Evolutionary conservation across 345 rosid genomes (phyloP), one percentile per base, ranked within the genome.

Genomic region (Camelina laxa): DNA sequence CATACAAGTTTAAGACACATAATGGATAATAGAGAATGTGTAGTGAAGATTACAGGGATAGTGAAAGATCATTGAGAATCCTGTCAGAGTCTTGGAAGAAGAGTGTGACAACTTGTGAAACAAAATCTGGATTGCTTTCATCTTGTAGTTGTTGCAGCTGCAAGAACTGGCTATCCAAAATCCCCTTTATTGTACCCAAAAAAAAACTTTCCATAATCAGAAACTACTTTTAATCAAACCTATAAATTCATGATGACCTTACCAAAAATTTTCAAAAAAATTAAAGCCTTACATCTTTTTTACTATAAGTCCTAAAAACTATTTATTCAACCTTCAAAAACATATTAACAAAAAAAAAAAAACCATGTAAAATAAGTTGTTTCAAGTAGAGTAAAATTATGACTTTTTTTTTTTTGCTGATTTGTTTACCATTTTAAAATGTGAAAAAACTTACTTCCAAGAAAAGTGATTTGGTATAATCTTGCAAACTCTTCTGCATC

Each of bases 61-160:
- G 78, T 67, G 97, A 73, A 82, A 94, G 97, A 78, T 91, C 97
- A 83, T 77, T 86, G 74, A 94, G 87, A 79, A 91, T 89, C 76
- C 85, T 92, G 65, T 92, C 93, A 67, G 99, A 87, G 76, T 95
- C 99, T 58, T 83, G 90, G 76, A 95, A 95, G 85, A 95, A 95
- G 51, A 92, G 91, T 61, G 93, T 75, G n/a, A 89, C 93, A 57
- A 95, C 96, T 87, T 95, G 93, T 67, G 82, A 91, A 67, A 90
- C 97, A 84, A 95, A 95, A 82, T 89, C 92, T 59, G 99, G 97
- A 84, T 87, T 92, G 87, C 89, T 89, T 80, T 95, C 99, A 82
- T 95, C 99, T 84, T 88, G 97, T 71, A 95, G 85, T 69, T 90
- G 89, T 80, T 88, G 97, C 60, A 95, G 91, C 85, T 90, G 97